A percentile compares a stretch with the other conserved stretches of the same genome.
These are phyloP conservation scores for Colletotrichum gloeosporioides DNA, from an alignment of 2,329 filamentous ascomycete genomes.

Conservation along the genomic window DNA sequence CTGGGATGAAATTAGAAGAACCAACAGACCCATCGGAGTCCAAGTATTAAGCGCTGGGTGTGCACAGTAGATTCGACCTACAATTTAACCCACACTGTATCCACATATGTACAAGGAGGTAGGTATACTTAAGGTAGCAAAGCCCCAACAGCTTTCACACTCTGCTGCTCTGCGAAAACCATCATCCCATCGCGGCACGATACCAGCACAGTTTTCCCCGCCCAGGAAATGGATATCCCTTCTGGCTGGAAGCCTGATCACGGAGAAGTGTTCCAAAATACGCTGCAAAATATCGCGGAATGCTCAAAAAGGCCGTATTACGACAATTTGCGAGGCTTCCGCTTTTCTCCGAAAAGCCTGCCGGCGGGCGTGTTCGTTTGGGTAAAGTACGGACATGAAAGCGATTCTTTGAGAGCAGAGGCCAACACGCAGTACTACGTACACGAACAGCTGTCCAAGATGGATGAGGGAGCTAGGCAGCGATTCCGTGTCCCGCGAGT, in stretches of 20 bases:
- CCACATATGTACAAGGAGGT: too few relatives aligned
- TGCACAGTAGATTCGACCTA: not conserved
- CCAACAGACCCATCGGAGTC: too few relatives aligned
- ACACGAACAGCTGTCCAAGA: not conserved
- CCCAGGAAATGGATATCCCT: not conserved
- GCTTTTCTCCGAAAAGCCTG: not conserved
- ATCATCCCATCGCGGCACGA: not conserved
- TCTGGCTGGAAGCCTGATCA: not conserved
- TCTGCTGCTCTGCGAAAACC: not conserved
- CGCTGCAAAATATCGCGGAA: not conserved
- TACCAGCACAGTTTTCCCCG: not conserved
- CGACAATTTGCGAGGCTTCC: not conserved
- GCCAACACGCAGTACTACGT: not conserved
- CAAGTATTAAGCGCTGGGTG: not conserved
- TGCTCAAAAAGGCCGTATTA: not conserved
- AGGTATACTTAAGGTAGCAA: not conserved
- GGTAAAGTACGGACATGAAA: not conserved
- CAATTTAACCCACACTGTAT: accelerated
- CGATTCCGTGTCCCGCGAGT: not conserved
- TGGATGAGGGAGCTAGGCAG: not conserved
- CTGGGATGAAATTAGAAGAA: too few relatives aligned
- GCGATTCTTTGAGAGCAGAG: not conserved
- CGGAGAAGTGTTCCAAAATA: not conserved
- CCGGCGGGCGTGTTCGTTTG: not conserved
- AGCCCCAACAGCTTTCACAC: accelerated